A percentile compares a stretch with the other conserved stretches of the same genome.
These are phyloP conservation scores for Phytopythium montanum DNA, from an alignment of 352 stramenopile genomes.

Conservation along the genomic window DNA sequence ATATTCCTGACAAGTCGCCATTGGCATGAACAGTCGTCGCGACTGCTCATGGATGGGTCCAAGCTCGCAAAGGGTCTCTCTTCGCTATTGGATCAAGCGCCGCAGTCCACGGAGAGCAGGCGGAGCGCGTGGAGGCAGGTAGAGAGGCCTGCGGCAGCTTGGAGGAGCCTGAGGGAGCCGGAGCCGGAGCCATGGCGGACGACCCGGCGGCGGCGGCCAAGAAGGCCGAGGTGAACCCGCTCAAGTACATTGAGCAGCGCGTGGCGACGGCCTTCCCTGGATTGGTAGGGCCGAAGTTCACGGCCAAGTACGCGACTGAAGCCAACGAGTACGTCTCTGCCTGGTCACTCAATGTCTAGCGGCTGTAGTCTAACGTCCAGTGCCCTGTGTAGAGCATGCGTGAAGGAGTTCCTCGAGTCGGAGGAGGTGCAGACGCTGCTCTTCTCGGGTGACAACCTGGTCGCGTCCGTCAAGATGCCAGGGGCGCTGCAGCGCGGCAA, in stretches of 20 bases:
- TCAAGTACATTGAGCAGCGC: slow-evolving; percentile 83
- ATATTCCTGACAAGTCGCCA: no score
- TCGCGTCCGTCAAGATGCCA: slow-evolving; percentile 86
- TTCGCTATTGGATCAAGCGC: background rate
- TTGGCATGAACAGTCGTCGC: background rate
- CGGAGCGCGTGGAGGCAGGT: background rate
- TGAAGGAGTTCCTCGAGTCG: slow-evolving; percentile 89
- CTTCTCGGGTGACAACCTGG: slow-evolving; percentile 87
- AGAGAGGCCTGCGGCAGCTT: background rate
- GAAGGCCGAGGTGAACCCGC: slow-evolving; percentile 72
- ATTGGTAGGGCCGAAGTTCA: slow-evolving; percentile 68
- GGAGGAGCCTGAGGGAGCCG: no score
- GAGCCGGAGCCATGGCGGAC: slow-evolving; percentile 41
- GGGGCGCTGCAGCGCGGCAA: slow-evolving; percentile 84
- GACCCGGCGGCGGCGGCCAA: slow-evolving; percentile 24
- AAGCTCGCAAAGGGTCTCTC: background rate
- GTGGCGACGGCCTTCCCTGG: slow-evolving; percentile 65
- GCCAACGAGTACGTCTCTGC: slow-evolving; percentile 56
- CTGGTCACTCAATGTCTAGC: background rate
- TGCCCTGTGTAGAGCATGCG: slow-evolving; percentile 27
- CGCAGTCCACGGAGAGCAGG: background rate
- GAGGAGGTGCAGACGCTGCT: slow-evolving; percentile 86
- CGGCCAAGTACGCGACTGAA: slow-evolving; percentile 79
- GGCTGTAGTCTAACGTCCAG: background rate
- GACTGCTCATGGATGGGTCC: background rate